Percentiles rank a stretch among this genome's conserved stretches.
These are phyloP conservation scores for Capsicum rhomboideum DNA, from an alignment of 257 asterid species.

Conservation along the genomic window DNA sequence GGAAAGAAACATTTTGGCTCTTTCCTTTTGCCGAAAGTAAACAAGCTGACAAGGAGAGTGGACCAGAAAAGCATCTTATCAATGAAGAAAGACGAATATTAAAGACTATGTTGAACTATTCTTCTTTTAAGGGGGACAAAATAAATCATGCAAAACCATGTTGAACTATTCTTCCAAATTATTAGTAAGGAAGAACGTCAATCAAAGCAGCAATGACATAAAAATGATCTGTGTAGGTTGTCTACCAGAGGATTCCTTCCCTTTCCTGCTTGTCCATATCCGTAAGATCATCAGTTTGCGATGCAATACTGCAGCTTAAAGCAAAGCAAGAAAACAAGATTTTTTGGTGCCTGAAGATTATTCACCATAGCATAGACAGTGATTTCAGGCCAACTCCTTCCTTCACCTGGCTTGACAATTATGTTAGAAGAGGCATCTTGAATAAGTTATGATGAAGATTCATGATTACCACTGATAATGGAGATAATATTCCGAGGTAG, in stretches of 20 bases:
- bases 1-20: conserved; percentile 29
- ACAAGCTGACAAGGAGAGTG: conserved; percentile 15
- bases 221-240: neutral
- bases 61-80: conserved; percentile 15
- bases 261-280: no score
- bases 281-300: neutral
- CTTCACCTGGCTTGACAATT: no score
- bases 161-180: neutral
- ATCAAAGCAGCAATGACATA: conserved; percentile 19
- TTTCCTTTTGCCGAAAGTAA: conserved; percentile 26
- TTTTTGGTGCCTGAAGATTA: no score
- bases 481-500: no score
- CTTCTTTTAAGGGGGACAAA: neutral
- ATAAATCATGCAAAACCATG: neutral
- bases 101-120: conserved; percentile 17
- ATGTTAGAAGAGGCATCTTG: no score
- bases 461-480: no score
- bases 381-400: no score
- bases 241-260: neutral
- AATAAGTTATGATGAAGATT: no score
- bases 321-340: no score
- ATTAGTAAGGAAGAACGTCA: conserved; percentile 34
- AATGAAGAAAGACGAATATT: neutral
- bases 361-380: no score
- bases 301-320: neutral